Conservation (phyloP, 352 stramenopile genomes). For the Phytophthora constricta region DNA sequence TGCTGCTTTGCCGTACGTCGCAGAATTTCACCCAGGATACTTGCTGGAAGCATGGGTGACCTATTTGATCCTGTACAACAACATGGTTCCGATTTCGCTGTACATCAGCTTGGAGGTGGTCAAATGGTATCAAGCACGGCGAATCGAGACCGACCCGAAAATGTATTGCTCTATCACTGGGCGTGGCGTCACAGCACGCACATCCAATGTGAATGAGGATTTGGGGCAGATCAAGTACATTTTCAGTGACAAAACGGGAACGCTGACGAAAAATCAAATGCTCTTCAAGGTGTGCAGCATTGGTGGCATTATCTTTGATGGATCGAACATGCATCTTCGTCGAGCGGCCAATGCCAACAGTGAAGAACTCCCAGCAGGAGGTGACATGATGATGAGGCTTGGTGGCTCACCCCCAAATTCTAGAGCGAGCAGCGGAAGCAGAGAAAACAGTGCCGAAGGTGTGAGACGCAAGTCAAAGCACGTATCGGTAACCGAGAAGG, state of each 20-base stretch:
- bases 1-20: slow-evolving; percentile 39
- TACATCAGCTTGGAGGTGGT: slow-evolving; percentile 98
- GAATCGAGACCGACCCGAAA: slow-evolving; percentile 89
- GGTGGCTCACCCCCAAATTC: slow-evolving; percentile 5
- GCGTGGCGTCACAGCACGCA: slow-evolving; percentile 85
- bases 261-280: slow-evolving; percentile 99
- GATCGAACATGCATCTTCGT: slow-evolving; percentile 64
- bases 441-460: slow-evolving; percentile 24
- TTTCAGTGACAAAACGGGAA: slow-evolving; percentile 99
- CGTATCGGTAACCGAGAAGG: slow-evolving; percentile 67
- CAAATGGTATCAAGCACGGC: slow-evolving; percentile 94
- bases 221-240: slow-evolving; percentile 99
- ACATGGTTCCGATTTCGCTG: slow-evolving; percentile 96
- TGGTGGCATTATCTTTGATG: slow-evolving; percentile 90
- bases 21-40: slow-evolving; percentile 37
- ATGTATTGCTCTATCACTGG: slow-evolving; percentile 63
- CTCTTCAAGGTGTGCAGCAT: slow-evolving; percentile 95
- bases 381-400: slow-evolving; percentile 35
- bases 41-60: slow-evolving; percentile 79
- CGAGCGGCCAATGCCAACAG: slow-evolving; percentile 39
- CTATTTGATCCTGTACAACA: slow-evolving; percentile 90
- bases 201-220: slow-evolving; percentile 95
- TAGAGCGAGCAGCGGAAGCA: slow-evolving; percentile 5
- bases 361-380: slow-evolving; percentile 21
- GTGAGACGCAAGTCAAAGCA: slow-evolving; percentile 41